These are phyloP conservation scores for Candida michaelii DNA, from an alignment of 805 yeast genomes.

Conservation along the genomic window DNA sequence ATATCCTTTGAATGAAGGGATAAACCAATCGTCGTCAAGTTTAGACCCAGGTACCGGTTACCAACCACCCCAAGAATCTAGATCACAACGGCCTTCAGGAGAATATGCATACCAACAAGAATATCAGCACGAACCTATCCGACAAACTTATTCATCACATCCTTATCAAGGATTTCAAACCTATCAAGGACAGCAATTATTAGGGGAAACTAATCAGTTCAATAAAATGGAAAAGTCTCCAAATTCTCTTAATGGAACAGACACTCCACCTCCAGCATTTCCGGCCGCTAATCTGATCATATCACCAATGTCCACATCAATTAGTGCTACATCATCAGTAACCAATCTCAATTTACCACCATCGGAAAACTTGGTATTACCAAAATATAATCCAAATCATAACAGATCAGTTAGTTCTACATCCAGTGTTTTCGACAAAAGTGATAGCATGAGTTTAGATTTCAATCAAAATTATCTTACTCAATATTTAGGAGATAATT, in stretches of 20 bases:
- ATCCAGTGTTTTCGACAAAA: conserved; percentile 33
- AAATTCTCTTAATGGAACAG: not conserved
- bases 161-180: not conserved
- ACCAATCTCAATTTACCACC: conserved; percentile 30
- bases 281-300: not conserved
- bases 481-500: conserved; percentile 52
- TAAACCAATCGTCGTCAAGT: conserved; percentile 1
- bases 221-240: conserved; percentile 1
- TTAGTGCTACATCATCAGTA: conserved; percentile 35
- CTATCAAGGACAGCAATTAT: conserved; percentile 3
- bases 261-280: conserved; percentile 8
- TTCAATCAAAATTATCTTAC: conserved; percentile 52
- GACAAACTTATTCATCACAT: too few relatives aligned
- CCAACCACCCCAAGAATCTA: not conserved
- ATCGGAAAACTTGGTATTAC: conserved; percentile 23
- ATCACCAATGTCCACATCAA: conserved; percentile 27
- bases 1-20: not conserved
- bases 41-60: not conserved
- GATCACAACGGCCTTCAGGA: not conserved
- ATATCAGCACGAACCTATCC: too few relatives aligned
- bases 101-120: not conserved
- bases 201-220: conserved; percentile 5
- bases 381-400: conserved; percentile 21
- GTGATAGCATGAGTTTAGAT: conserved; percentile 43
- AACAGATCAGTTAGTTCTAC: conserved; percentile 37